Conservation (phyloP, 78 protist species). For the Isochrysis galbana region DNA sequence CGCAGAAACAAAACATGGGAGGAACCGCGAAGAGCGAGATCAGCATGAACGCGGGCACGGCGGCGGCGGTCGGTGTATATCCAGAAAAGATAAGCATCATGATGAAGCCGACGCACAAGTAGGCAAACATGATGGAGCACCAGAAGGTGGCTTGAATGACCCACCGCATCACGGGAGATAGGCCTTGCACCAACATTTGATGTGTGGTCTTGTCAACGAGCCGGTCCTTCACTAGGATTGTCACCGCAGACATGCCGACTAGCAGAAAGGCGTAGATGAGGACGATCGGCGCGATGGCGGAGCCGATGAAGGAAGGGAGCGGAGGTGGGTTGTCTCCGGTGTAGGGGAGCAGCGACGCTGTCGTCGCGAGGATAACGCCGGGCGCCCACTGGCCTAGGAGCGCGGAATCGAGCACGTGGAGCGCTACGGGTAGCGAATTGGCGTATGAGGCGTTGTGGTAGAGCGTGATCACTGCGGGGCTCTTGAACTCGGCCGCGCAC, state of each 20-base stretch:
- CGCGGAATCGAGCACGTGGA: background rate
- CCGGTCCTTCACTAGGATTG: background rate
- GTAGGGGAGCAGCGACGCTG: background rate
- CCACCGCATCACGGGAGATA: background rate
- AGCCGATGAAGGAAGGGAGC: background rate
- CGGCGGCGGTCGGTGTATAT: background rate
- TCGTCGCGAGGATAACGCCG: background rate
- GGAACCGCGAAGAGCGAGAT: background rate
- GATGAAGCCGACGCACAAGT: background rate
- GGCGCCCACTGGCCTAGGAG: background rate
- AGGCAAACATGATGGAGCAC: background rate
- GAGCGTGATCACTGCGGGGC: background rate
- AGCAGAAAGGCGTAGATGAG: background rate
- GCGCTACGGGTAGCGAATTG: background rate
- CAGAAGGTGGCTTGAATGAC: background rate
- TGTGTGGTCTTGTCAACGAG: background rate
- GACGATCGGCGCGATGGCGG: background rate
- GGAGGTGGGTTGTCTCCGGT: background rate
- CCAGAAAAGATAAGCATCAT: background rate
- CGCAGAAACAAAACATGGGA: background rate
- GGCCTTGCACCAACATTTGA: background rate
- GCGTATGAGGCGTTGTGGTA: background rate
- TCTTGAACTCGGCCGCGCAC: background rate
- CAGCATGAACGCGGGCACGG: background rate
- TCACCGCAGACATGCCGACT: background rate